phyloP scores from a whole-genome alignment of 2,329 filamentous ascomycete genomes.

The Talaromyces sp. region DNA sequence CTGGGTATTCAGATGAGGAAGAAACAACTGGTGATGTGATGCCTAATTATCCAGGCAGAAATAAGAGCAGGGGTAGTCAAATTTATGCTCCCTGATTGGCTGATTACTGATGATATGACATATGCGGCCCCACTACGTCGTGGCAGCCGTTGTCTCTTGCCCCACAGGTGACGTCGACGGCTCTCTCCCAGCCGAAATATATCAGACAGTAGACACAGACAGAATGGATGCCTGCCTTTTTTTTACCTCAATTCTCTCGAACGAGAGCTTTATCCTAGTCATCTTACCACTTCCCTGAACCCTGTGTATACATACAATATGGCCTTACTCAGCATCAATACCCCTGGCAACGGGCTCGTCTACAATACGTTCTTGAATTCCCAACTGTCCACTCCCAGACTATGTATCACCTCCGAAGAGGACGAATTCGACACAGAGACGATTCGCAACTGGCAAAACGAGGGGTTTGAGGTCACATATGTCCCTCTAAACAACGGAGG shows the following conservation, averaged over 20 bases:
- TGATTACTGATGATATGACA: not conserved
- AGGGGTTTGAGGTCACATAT: slow-evolving; percentile 59
- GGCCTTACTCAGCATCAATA: slow-evolving; percentile 34
- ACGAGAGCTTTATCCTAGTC: not conserved
- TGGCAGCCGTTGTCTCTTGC: not conserved
- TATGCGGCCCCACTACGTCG: slow-evolving; percentile 1
- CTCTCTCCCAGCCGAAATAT: not conserved
- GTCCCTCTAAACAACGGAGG: slow-evolving; percentile 52
- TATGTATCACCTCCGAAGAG: slow-evolving; percentile 35
- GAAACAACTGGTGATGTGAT: not conserved
- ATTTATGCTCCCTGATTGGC: not conserved
- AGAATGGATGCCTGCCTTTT: not conserved
- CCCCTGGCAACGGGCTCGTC: slow-evolving; percentile 32
- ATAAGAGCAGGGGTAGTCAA: not conserved
- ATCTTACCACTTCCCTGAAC: not conserved
- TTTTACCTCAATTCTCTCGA: not conserved
- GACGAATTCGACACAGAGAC: slow-evolving; percentile 52
- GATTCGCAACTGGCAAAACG: slow-evolving; percentile 54
- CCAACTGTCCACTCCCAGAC: slow-evolving; percentile 27
- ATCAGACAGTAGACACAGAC: not conserved
- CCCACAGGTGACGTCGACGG: slow-evolving; percentile 1
- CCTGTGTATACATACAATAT: slow-evolving; percentile 15
- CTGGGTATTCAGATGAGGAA: not conserved
- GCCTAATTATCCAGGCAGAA: not conserved
- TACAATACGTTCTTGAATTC: slow-evolving; percentile 30